Evolutionary conservation across 805 yeast genomes (phyloP).

Genomic region (Candida maesae): DNA sequence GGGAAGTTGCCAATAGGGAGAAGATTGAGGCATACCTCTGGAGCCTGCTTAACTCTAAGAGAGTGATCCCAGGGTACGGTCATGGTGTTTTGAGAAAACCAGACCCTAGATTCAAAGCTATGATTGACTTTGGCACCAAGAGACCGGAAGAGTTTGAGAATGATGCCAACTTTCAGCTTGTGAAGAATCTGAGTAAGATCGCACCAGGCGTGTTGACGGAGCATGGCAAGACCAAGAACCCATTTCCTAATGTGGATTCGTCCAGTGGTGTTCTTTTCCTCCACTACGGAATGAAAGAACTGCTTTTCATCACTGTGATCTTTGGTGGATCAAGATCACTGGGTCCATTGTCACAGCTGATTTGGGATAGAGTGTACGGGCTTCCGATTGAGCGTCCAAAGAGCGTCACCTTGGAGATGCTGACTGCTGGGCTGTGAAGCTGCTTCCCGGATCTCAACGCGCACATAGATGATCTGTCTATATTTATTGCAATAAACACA

Average conservation of each 20-base stretch:
- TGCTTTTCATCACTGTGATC: constrained; percentile 72
- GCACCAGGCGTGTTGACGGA: constrained; percentile 72
- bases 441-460: no score
- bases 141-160: constrained; percentile 52
- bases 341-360: constrained; percentile 75
- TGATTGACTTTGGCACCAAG: constrained; percentile 59
- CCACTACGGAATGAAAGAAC: constrained; percentile 74
- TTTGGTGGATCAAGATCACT: constrained; percentile 81
- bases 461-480: no score
- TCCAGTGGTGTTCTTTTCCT: constrained; percentile 75
- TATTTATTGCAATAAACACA: no score
- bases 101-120: constrained; percentile 77
- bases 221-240: constrained; percentile 85
- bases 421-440: constrained; percentile 2
- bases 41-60: constrained; percentile 65
- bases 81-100: constrained; percentile 83
- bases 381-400: constrained; percentile 80
- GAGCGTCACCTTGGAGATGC: constrained; percentile 21
- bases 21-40: constrained; percentile 66
- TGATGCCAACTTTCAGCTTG: constrained; percentile 64
- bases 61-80: constrained; percentile 87
- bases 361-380: constrained; percentile 75
- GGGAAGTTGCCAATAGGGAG: constrained; percentile 29
- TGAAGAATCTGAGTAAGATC: constrained; percentile 58
- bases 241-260: constrained; percentile 82